A percentile compares a stretch with the other conserved stretches of the same genome.
Conservation (phyloP, 2,329 filamentous ascomycete species). For the Cytospora schulzeri region DNA sequence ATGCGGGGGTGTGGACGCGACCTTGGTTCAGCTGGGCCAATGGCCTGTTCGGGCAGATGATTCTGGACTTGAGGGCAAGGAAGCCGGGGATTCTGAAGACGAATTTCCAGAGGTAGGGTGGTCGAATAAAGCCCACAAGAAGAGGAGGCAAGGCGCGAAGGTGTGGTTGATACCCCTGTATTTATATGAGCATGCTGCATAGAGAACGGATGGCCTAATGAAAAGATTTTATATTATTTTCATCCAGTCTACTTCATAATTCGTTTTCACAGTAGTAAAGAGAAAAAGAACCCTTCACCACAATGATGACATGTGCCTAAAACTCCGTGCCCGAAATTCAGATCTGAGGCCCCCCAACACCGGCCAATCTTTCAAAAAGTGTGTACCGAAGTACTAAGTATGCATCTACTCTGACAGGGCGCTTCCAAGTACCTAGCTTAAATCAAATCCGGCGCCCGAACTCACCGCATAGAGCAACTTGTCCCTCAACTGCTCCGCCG, state of each 20-base stretch:
- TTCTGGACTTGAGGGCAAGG: conserved; percentile 72
- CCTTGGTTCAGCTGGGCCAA: conserved; percentile 77
- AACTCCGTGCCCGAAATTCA: not conserved
- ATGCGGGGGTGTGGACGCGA: conserved; percentile 60
- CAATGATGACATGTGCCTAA: not conserved
- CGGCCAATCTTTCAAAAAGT: not conserved
- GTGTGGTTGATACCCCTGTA: not conserved
- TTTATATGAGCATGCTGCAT: not conserved
- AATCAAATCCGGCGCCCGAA: conserved; percentile 89
- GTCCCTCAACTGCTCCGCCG: conserved; percentile 64
- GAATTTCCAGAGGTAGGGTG: conserved; percentile 42
- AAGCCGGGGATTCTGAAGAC: conserved; percentile 65
- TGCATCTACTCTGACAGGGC: not conserved
- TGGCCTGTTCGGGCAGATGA: conserved; percentile 81
- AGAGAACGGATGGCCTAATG: not conserved
- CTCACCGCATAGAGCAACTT: conserved; percentile 90
- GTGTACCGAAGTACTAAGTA: not conserved
- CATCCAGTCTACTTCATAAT: not conserved
- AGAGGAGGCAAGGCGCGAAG: not conserved
- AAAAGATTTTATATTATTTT: not conserved
- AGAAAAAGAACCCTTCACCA: not conserved
- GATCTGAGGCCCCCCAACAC: conserved; percentile 3
- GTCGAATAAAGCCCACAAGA: not conserved
- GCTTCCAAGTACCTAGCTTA: conserved; percentile 52
- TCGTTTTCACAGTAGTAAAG: not conserved